Evolutionary conservation across 805 yeast species (phyloP).

Genomic region (Candida sphagnicola): DNA sequence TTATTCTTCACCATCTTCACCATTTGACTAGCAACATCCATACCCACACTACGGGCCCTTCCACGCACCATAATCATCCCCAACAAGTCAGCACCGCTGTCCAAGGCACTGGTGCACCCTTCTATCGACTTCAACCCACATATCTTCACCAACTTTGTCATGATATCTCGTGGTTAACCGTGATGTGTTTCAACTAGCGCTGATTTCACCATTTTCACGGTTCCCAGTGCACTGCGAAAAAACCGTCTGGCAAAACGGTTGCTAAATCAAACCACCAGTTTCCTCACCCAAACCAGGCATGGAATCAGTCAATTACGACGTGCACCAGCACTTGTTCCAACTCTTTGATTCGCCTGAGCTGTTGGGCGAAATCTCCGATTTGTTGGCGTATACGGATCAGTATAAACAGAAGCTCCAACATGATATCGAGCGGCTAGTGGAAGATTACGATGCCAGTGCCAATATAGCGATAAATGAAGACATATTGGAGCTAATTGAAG

Average conservation of each 20-base stretch:
- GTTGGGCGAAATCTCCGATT: conserved; percentile 46
- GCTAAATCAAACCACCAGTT: too few species aligned
- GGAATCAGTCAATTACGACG: conserved; percentile 41
- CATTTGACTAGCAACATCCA: conserved; percentile 24
- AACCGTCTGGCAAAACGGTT: too few species aligned
- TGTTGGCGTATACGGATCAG: conserved; percentile 45
- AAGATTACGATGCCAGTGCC: conserved; percentile 25
- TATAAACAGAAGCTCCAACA: conserved; percentile 49
- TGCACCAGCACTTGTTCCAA: conserved; percentile 46
- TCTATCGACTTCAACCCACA: conserved; percentile 74
- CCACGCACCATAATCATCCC: conserved; percentile 89
- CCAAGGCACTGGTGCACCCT: conserved; percentile 70
- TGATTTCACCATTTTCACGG: too few species aligned
- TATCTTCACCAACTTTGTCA: conserved; percentile 58
- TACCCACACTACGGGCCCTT: conserved; percentile 62
- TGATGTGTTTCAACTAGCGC: too few species aligned
- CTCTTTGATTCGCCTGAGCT: conserved; percentile 50
- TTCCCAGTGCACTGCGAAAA: background rate
- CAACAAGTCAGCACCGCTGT: conserved; percentile 66
- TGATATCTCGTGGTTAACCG: conserved; percentile 3
- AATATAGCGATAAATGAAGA: conserved; percentile 23
- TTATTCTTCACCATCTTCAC: conserved; percentile 22
- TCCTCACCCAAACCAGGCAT: too few species aligned
- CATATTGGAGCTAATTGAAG: conserved; percentile 36
- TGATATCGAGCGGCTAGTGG: conserved; percentile 38